Evolutionary conservation across 148 eudicot genomes (phyloP), one percentile per base, ranked within the genome.

Genomic region (Fagopyrum homotropicum): DNA sequence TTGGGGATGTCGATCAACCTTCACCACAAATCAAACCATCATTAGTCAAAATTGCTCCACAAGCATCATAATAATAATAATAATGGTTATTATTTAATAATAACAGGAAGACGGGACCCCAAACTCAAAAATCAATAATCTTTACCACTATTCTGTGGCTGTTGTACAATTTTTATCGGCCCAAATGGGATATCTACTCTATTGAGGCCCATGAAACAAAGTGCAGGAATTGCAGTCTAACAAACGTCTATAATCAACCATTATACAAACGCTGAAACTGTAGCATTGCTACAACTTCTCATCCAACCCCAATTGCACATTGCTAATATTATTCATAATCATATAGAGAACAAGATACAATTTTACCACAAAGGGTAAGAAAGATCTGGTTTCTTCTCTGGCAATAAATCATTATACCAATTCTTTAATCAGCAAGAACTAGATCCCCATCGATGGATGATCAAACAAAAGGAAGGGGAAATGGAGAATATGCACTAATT

Each of bases 1-100:
- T 54, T 85, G 94, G 11, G 98, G 98, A 85, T 93, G 98, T 47
- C 97, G 88, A 82, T 89, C 98, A 80, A 93, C 98, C 98, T 93
- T 74, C 82, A 79, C 30, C 7, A 77, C 17, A 47, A 30, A 43
- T 57, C 16, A 77, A 51, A 22, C 54, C 45, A 14, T 75, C 5
- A 49, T 74, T 6, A 78, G 82, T 14, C 11, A 79, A 61, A 47
- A 66, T 6, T 4, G 11, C 52, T 49, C 52, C 52, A 49, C 9
- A 49, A 22, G 26, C 26, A 22, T 22, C 26, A 49, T 49, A 6
- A 49, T 49, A 8, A 49, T 8, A 35, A 40, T 19, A 5, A 66
- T 12, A 17, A 66, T 66, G 4, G n/a, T 35, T 11, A 66, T 40
- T 11, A 0, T 12, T 15, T 12, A 1, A 66, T 40, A 3, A 40